Evolutionary conservation across 2,329 filamentous ascomycete genomes (phyloP).

Genomic region (Diplodia scrobiculata): DNA sequence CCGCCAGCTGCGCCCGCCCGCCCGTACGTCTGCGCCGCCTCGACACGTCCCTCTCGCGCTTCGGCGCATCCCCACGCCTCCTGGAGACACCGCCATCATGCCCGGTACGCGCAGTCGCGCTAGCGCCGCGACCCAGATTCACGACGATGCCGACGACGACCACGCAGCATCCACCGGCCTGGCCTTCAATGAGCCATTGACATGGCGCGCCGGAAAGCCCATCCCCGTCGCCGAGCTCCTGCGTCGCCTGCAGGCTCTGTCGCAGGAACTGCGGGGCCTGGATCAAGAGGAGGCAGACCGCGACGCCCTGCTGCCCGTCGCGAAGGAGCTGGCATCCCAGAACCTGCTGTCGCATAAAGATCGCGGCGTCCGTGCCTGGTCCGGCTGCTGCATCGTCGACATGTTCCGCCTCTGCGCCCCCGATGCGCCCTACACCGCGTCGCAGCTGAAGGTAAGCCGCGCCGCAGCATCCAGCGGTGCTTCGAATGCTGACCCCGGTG

Average conservation of each 20-base stretch:
- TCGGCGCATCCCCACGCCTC: slow-evolving; percentile 28
- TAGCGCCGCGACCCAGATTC: slow-evolving; percentile 41
- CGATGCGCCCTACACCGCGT: slow-evolving; percentile 86
- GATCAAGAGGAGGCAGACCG: slow-evolving; percentile 85
- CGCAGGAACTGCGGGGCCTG: slow-evolving; percentile 78
- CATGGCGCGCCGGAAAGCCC: slow-evolving; percentile 88
- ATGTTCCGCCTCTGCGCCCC: slow-evolving; percentile 90
- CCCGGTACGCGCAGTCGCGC: slow-evolving; percentile 43
- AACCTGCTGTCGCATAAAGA: slow-evolving; percentile 90
- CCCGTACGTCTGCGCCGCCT: background rate
- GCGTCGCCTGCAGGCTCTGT: slow-evolving; percentile 75
- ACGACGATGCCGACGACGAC: slow-evolving; percentile 30
- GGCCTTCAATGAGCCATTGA: slow-evolving; percentile 80
- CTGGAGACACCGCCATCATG: slow-evolving; percentile 29
- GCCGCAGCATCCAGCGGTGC: background rate
- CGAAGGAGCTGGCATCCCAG: slow-evolving; percentile 78
- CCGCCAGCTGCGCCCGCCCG: background rate
- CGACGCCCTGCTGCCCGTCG: slow-evolving; percentile 79
- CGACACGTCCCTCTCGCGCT: slow-evolving; percentile 1
- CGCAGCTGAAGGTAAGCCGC: slow-evolving; percentile 77
- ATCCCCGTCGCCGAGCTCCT: slow-evolving; percentile 83
- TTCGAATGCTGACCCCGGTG: slow-evolving; percentile 20
- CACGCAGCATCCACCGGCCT: slow-evolving; percentile 48
- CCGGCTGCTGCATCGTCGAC: slow-evolving; percentile 87
- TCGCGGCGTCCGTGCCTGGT: slow-evolving; percentile 85